phyloP scores from a whole-genome alignment of 2,329 filamentous ascomycete genomes.

The Macrophomina tecta region DNA sequence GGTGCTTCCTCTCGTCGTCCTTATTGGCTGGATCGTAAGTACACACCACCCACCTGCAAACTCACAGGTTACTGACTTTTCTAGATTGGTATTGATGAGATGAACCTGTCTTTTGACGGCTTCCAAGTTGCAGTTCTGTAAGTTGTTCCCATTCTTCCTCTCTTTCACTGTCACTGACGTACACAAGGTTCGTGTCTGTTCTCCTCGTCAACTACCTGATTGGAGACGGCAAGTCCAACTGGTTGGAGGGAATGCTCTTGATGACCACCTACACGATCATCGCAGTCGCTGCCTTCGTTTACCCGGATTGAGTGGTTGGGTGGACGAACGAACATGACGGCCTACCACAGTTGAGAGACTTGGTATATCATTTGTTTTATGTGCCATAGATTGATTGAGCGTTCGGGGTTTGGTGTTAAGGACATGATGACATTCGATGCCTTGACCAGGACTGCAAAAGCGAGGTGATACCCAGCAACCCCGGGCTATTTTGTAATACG shows the following conservation, averaged over 20 bases:
- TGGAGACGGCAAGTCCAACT: constrained; percentile 63
- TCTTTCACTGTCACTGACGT: constrained; percentile 53
- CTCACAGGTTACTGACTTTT: not conserved
- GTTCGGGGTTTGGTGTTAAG: constrained; percentile 20
- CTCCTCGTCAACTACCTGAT: constrained; percentile 68
- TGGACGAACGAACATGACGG: constrained; percentile 2
- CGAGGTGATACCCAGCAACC: constrained; percentile 3
- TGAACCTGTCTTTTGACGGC: constrained; percentile 83
- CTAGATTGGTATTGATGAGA: constrained; percentile 59
- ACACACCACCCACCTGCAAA: not conserved
- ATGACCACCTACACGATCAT: constrained; percentile 68
- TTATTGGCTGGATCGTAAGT: constrained; percentile 63
- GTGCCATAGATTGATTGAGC: constrained; percentile 20
- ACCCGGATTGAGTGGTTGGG: constrained; percentile 37
- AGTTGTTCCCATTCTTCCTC: constrained; percentile 61
- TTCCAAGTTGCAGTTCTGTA: constrained; percentile 74
- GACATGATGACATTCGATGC: constrained; percentile 5
- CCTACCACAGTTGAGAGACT: not conserved
- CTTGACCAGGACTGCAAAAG: constrained; percentile 13
- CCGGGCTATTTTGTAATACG: constrained; percentile 14
- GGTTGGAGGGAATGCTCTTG: constrained; percentile 66
- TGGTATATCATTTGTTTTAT: not conserved
- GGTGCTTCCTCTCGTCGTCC: constrained; percentile 65
- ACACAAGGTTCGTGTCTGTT: constrained; percentile 57
- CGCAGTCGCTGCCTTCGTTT: constrained; percentile 64